Base-by-base conservation (phyloP, 1,284 basidiomycete genomes). In the Papiliotrema fonsecae region DNA sequence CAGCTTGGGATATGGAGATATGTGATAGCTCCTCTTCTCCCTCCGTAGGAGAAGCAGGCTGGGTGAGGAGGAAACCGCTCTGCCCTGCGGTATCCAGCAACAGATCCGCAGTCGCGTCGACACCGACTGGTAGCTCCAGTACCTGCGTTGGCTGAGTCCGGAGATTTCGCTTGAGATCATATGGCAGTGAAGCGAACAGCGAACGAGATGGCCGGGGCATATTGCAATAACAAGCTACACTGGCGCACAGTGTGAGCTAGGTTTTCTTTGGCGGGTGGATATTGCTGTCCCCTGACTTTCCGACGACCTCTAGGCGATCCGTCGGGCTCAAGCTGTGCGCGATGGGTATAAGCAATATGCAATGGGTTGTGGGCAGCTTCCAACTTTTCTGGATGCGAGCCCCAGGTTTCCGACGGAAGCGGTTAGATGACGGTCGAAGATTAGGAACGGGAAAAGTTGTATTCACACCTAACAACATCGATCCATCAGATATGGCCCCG, bases 401-500 rank as follows among this genome's bases (percentile, higher is more conserved):
- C 10, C 35, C 7, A 37, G 13, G 14, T 26, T 28, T 41, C 39
- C 39, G 39, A 4, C 39, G 39, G 39, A 27, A 41, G 3, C n/a
- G n/a, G n/a, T n/a, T n/a, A n/a, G n/a, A n/a, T n/a, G n/a, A n/a
- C n/a, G n/a, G n/a, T n/a, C n/a, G n/a, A n/a, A n/a, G n/a, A n/a
- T n/a, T n/a, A n/a, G n/a, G 18, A 7, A 19, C 7, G 7, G 35
- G 38, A 25, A 39, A 25, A 39, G 18, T 39, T 39, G 19, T n/a
- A n/a, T n/a, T 30, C 24, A 4, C 31, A 35, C 30, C 22, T 35
- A n/a, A n/a, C n/a, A n/a, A n/a, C n/a, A n/a, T n/a, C n/a, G n/a
- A n/a, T n/a, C n/a, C n/a, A n/a, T n/a, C n/a, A n/a, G n/a, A n/a
- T 9, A 74, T 74, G 72, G 60, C 65, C 18, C 60, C 65, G 18